Conservation (phyloP, 306 rosid species). For the Ammopiptanthus mongolicus region DNA sequence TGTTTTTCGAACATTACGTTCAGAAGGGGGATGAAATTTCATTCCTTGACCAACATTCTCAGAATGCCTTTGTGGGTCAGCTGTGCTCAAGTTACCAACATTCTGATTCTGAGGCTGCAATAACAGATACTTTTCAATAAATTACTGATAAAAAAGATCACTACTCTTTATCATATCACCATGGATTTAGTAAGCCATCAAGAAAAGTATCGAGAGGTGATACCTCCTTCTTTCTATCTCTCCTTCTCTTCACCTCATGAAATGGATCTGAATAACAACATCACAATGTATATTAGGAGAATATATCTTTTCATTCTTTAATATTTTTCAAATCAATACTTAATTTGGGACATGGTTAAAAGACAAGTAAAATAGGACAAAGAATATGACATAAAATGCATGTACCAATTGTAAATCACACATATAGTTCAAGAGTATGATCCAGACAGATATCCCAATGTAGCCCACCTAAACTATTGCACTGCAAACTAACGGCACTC, state of each 20-base stretch:
- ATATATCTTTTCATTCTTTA: neutral
- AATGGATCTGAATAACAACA: slow-evolving; percentile 60
- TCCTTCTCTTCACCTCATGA: slow-evolving; percentile 94
- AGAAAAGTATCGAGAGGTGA: neutral
- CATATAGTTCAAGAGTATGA: neutral
- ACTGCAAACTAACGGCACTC: neutral
- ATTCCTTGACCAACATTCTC: slow-evolving; percentile 57
- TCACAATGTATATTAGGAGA: slow-evolving; percentile 12
- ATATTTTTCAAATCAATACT: neutral
- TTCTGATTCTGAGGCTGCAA: slow-evolving; percentile 60
- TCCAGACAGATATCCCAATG: neutral
- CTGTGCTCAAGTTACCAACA: slow-evolving; percentile 39
- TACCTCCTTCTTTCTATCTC: slow-evolving; percentile 91
- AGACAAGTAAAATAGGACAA: neutral
- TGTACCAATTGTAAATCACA: neutral
- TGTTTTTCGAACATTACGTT: slow-evolving; percentile 55
- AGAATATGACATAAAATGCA: neutral
- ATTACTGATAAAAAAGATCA: neutral
- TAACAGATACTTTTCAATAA: slow-evolving; percentile 4
- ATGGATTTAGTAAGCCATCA: neutral
- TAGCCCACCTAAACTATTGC: neutral
- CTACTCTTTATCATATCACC: neutral
- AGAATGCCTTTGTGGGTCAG: slow-evolving; percentile 41
- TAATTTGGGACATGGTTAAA: neutral
- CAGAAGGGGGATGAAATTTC: slow-evolving; percentile 45